Base-by-base conservation (phyloP, 768 basidiomycete genomes). In the Krasilnikovozyma curviuscula region DNA sequence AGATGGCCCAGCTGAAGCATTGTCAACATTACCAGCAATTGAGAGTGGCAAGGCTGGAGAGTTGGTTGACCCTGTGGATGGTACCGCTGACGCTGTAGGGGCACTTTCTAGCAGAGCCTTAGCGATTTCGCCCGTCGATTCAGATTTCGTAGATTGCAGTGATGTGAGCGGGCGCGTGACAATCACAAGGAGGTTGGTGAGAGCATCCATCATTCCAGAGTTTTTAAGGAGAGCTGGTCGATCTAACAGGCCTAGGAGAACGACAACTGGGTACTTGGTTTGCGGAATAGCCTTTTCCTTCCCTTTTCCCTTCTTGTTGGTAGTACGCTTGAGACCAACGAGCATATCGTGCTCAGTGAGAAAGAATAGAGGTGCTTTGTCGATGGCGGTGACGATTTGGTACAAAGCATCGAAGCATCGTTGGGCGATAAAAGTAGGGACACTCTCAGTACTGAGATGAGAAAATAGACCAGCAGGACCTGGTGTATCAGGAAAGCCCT, bases 341-440 rank as follows among this genome's bases (percentile, higher is more conserved):
- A 81, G 79, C 29, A 86, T 69, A 55, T 98, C 93, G 55, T 95
- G 86, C 64, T 98, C 93, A 1, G 79, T 83, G 51, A 98, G 71
- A 76, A 98, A 97, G 72, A 89, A 97, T 16, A 84, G 65, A 1
- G 88, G 81, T 1, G 83, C 82, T 16, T 74, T 63, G 50, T 85
- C 80, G 61, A 93, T 97, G 21, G 77, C 71, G 48, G 70, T 74
- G 62, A 93, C 88, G 55, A 97, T 84, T 61, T 75, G 83, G 0
- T 77, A 77, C 58, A 98, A 68, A 2, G 82, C 83, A 60, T 98
- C 93, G 14, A 98, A 72, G 56, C 85, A 91, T 25, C 91, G 79
- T 61, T 95, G 88, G 13, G 85, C 85, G 46, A 95, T 79, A 35
- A 98, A 70, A 57, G 93, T 83, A 1, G 93, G 91, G 5, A 88